Conservation (phyloP, 768 basidiomycete species). For the Crassisporium funariophilum region DNA sequence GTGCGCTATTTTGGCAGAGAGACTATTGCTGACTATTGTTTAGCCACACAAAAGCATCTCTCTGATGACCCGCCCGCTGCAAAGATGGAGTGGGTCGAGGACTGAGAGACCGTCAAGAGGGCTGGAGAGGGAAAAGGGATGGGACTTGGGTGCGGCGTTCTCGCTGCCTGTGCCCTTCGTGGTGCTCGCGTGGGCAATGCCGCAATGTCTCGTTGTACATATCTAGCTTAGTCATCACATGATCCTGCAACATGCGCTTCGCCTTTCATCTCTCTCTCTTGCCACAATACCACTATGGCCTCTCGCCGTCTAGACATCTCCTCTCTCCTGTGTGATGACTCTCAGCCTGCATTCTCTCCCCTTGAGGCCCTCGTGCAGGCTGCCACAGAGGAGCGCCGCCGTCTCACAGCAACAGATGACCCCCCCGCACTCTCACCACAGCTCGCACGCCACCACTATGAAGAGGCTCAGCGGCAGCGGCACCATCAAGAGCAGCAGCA, state of each 20-base stretch:
- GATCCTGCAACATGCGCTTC: slow-evolving; percentile 16
- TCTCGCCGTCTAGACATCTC: slow-evolving; percentile 76
- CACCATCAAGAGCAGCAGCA: slow-evolving; percentile 8
- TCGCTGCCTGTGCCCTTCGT: slow-evolving; percentile 59
- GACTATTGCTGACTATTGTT: slow-evolving; percentile 16
- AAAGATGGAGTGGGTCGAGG: slow-evolving; percentile 78
- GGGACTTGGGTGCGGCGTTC: slow-evolving; percentile 88
- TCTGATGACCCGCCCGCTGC: slow-evolving; percentile 76
- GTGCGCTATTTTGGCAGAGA: slow-evolving; percentile 20
- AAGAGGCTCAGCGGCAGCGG: background rate
- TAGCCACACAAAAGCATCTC: slow-evolving; percentile 89
- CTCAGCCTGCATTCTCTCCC: slow-evolving; percentile 32
- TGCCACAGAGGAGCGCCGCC: slow-evolving; percentile 64
- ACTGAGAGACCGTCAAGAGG: slow-evolving; percentile 82
- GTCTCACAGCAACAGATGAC: slow-evolving; percentile 40
- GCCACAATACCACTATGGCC: slow-evolving; percentile 49
- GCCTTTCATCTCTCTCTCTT: slow-evolving; percentile 23
- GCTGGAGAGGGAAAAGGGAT: slow-evolving; percentile 74
- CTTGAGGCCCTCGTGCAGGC: slow-evolving; percentile 73
- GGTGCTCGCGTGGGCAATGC: slow-evolving; percentile 64
- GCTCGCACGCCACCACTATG: slow-evolving; percentile 9
- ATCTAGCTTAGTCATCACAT: slow-evolving; percentile 18
- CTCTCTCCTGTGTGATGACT: slow-evolving; percentile 67
- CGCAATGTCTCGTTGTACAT: slow-evolving; percentile 95
- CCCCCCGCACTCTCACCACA: slow-evolving; percentile 7